Base-by-base conservation (phyloP, 2,329 filamentous ascomycete species). In the Clonostachys rhizophaga region DNA sequence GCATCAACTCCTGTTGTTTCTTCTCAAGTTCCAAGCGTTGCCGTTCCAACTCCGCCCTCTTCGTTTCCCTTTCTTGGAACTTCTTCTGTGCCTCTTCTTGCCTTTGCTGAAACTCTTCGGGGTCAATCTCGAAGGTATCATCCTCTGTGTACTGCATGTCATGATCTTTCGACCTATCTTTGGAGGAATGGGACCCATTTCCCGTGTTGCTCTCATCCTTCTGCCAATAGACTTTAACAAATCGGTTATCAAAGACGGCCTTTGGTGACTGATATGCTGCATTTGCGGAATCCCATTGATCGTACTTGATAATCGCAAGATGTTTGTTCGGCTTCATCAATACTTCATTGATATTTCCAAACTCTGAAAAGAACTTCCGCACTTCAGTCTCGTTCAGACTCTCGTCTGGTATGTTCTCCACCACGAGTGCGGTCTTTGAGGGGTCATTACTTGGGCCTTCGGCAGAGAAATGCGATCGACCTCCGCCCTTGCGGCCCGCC, bases 221-320 rank as follows among this genome's bases (percentile, higher is more conserved):
- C 59, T 82, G 77, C 88, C 88, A 92, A 57, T 86, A 91, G 0
- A 92, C 85, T 57, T 90, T 91, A 43, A 94, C 89, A 55, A 94
- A 94, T 11, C 89, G 76, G 55, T 92, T 94, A 57, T 91, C 86
- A 58, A 92, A 94, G 41, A 94, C 84, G 42, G 84, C 84, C 58
- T 90, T 90, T 0, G 89, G 88, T 9, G 86, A 91, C 42, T 78
- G 76, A 61, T 89, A 90, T 3, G 89, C 89, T 14, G 79, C 77
- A 49, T 83, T 79, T 13, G 89, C 89, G 13, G 80, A 68, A 7
- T 75, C 74, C 76, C 84, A 87, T 40, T 74, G 75, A 44, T 82
- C 76, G 55, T 77, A 94, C 54, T 83, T 86, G 52, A 94, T 74
- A 33, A 88, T 70, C 2, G 88, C 88, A 14, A 89, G 64, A 40